A percentile compares a stretch with the other conserved stretches of the same genome.
These are phyloP conservation scores for Russula lepida DNA, from an alignment of 768 basidiomycete species.

Conservation along the genomic window DNA sequence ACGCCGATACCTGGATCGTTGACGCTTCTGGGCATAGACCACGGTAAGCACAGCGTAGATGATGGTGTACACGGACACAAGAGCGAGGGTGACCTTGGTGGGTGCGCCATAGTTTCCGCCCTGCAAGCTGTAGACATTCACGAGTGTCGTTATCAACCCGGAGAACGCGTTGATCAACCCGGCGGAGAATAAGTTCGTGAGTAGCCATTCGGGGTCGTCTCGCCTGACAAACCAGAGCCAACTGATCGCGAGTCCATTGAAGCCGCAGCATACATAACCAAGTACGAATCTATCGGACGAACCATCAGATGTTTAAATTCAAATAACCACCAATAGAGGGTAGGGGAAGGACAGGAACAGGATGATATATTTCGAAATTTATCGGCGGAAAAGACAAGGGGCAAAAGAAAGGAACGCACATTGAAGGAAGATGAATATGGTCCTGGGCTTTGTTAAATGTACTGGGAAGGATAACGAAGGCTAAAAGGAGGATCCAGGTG, in stretches of 20 bases:
- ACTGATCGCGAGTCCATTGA: background rate
- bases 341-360: background rate
- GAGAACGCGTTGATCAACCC: background rate
- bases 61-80: background rate
- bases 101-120: fast-evolving
- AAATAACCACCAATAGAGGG: background rate
- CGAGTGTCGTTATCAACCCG: background rate
- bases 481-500: background rate
- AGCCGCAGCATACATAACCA: background rate
- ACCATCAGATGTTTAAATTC: background rate
- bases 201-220: background rate
- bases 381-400: background rate
- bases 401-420: background rate
- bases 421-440: no score
- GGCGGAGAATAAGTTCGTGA: background rate
- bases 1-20: background rate
- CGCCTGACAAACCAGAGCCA: background rate
- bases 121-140: background rate
- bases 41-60: background rate
- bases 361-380: background rate
- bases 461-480: background rate
- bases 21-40: background rate
- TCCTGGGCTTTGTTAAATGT: background rate
- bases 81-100: background rate
- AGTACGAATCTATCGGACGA: background rate